A percentile compares a stretch with the other conserved stretches of the same genome.
phyloP scores from a whole-genome alignment of 2,329 filamentous ascomycete genomes.

The Scedosporium aurantiacum region DNA sequence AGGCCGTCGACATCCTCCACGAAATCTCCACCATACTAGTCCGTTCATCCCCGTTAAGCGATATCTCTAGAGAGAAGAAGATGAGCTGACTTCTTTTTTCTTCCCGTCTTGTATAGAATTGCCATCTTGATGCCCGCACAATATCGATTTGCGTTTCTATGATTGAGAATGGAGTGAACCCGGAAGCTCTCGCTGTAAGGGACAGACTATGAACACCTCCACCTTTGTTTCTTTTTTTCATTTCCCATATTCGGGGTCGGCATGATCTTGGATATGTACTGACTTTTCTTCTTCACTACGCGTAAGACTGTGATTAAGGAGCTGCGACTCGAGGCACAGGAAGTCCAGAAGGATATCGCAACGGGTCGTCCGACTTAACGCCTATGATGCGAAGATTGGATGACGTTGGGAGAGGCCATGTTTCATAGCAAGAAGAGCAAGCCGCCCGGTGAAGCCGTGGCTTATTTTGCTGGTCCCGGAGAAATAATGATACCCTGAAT shows the following conservation, averaged over 20 bases:
- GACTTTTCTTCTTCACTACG: neutral
- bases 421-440: neutral
- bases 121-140: slow-evolving; percentile 79
- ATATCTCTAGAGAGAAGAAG: neutral
- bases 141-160: slow-evolving; percentile 92
- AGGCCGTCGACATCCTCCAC: slow-evolving; percentile 72
- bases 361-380: slow-evolving; percentile 10
- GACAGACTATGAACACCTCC: neutral
- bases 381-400: neutral
- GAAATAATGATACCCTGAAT: too few species aligned
- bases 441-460: neutral
- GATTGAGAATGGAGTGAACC: slow-evolving; percentile 95
- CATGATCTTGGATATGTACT: neutral
- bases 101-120: slow-evolving; percentile 54
- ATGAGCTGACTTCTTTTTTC: neutral
- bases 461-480: too few species aligned
- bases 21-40: slow-evolving; percentile 87
- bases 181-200: slow-evolving; percentile 82
- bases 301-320: slow-evolving; percentile 48
- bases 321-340: slow-evolving; percentile 44
- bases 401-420: neutral
- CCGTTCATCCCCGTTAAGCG: slow-evolving; percentile 19
- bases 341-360: slow-evolving; percentile 30
- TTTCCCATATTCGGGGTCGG: neutral
- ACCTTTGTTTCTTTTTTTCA: neutral